phyloP scores from a whole-genome alignment of 1,284 basidiomycete species.

The Malassezia psittaci region DNA sequence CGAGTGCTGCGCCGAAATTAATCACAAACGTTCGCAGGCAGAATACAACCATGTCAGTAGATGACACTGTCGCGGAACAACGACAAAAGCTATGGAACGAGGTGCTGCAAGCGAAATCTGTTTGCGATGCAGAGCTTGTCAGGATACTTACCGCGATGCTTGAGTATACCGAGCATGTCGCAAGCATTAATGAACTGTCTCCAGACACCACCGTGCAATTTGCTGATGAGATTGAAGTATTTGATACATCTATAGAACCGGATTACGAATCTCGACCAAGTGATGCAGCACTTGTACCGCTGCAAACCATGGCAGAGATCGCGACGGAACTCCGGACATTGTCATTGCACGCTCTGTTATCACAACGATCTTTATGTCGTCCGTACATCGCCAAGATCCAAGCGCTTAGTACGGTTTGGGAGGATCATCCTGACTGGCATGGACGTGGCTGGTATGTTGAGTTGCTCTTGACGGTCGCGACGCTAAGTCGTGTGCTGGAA shows the following conservation, averaged over 20 bases:
- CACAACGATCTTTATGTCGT: slow-evolving; percentile 72
- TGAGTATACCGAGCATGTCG: slow-evolving; percentile 1
- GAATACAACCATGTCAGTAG: slow-evolving; percentile 7
- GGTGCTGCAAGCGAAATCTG: slow-evolving; percentile 7
- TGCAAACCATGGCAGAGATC: slow-evolving; percentile 84
- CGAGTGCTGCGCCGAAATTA: neutral
- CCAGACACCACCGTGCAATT: slow-evolving; percentile 9
- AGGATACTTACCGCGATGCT: slow-evolving; percentile 7
- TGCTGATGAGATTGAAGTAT: neutral
- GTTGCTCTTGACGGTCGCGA: slow-evolving; percentile 75
- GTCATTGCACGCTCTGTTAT: slow-evolving; percentile 71
- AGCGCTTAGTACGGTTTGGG: slow-evolving; percentile 84
- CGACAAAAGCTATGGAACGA: slow-evolving; percentile 13
- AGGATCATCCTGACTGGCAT: slow-evolving; percentile 94
- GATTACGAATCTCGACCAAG: neutral
- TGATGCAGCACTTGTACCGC: slow-evolving; percentile 43
- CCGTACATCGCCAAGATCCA: slow-evolving; percentile 80
- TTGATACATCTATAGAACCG: neutral
- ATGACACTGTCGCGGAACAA: slow-evolving; percentile 12
- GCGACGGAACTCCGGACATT: slow-evolving; percentile 92
- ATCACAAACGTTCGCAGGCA: neutral
- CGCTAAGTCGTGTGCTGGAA: slow-evolving; percentile 87
- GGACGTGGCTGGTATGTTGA: slow-evolving; percentile 97
- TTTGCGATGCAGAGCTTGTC: slow-evolving; percentile 14
- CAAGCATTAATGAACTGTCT: slow-evolving; percentile 3